These are phyloP conservation scores for Luzula sylvatica DNA, from an alignment of 176 grass and related monocot genomes.

Conservation along the genomic window DNA sequence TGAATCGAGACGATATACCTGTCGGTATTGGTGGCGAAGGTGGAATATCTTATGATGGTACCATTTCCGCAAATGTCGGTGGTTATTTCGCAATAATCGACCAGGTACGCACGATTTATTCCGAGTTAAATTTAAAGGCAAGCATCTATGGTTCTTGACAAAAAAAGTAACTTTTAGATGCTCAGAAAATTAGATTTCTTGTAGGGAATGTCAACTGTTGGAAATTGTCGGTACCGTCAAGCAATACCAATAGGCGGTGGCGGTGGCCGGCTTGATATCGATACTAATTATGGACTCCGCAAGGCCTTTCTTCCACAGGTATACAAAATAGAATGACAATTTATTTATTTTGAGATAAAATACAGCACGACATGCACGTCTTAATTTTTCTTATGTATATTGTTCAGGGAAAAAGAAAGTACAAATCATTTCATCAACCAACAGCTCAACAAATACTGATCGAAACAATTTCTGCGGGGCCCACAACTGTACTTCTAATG, in stretches of 20 bases:
- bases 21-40: slow-evolving; percentile 79
- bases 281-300: slow-evolving; percentile 48
- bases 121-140: too few species aligned
- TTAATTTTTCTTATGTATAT: too few species aligned
- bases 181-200: neutral
- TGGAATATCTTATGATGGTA: slow-evolving; percentile 56
- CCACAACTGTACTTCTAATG: slow-evolving; percentile 54
- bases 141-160: too few species aligned
- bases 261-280: slow-evolving; percentile 52
- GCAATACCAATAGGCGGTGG: slow-evolving; percentile 51
- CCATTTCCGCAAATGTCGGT: slow-evolving; percentile 53
- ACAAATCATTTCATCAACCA: slow-evolving; percentile 44
- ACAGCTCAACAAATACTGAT: slow-evolving; percentile 59
- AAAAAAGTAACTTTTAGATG: too few species aligned
- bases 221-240: slow-evolving; percentile 59
- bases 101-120: slow-evolving; percentile 39
- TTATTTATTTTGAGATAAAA: too few species aligned
- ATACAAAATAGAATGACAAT: neutral
- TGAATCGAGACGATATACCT: slow-evolving; percentile 59
- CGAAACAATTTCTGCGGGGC: slow-evolving; percentile 53
- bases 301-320: slow-evolving; percentile 85
- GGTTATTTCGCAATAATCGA: slow-evolving; percentile 70
- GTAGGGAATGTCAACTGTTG: slow-evolving; percentile 57
- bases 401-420: slow-evolving; percentile 77
- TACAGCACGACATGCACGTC: too few species aligned